Conservation (phyloP, 1,284 basidiomycete genomes). For the Rhodotorula sp. region DNA sequence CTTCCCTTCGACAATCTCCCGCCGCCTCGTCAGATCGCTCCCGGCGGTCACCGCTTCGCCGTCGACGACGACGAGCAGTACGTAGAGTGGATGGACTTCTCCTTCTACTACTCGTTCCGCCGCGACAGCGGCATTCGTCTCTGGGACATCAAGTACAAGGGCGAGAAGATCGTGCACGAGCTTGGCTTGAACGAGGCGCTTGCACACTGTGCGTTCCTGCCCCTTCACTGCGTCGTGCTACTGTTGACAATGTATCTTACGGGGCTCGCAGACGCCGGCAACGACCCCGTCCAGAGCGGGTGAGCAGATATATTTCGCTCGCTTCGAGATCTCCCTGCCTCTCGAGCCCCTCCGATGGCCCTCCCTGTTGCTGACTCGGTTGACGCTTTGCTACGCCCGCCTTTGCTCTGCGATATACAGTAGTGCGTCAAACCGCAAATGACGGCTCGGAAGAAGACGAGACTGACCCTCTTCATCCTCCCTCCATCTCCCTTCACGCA, state of each 20-base stretch:
- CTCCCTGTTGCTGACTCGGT: background rate
- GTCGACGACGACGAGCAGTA: conserved; percentile 48
- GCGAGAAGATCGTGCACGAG: conserved; percentile 66
- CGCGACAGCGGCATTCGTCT: conserved; percentile 58
- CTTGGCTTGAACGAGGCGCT: conserved; percentile 52
- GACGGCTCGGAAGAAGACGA: too few species aligned
- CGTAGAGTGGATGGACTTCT: conserved; percentile 44
- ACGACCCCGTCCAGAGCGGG: conserved; percentile 44
- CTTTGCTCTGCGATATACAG: too few species aligned
- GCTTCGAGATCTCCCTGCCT: too few species aligned
- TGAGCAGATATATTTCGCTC: too few species aligned
- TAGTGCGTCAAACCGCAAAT: too few species aligned
- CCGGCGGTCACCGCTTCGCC: conserved; percentile 48
- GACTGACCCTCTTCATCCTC: too few species aligned
- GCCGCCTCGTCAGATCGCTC: conserved; percentile 48
- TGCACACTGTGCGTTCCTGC: conserved; percentile 35
- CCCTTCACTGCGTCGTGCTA: too few species aligned
- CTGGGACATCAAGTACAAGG: conserved; percentile 66
- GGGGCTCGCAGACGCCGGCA: conserved; percentile 23
- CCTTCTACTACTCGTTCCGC: conserved; percentile 48
- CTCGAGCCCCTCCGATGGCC: too few species aligned
- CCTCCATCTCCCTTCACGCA: too few species aligned
- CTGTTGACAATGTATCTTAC: background rate
- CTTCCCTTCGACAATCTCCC: conserved; percentile 45
- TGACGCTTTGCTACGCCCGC: too few species aligned